A percentile compares a stretch with the other conserved stretches of the same genome.
Evolutionary conservation across 106 monocot genomes (phyloP).

Genomic region (Amphibolis antarctica): DNA sequence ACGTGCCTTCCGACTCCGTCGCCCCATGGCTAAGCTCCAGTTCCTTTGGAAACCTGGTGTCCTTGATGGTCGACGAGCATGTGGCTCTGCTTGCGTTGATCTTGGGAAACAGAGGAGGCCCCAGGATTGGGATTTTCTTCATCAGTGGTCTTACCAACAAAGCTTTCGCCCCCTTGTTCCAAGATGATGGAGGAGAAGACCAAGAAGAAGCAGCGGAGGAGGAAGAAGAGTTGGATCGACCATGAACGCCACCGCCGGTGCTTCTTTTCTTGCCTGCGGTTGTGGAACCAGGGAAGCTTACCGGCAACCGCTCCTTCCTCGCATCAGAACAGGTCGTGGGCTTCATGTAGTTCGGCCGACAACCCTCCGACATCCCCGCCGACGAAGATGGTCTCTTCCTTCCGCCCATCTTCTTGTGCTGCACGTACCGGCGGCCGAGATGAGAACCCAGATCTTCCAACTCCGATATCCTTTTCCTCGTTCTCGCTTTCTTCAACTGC

Average conservation of each 20-base stretch:
- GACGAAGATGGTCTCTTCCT: neutral
- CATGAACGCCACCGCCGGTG: neutral
- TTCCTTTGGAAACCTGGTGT: slow-evolving; percentile 42
- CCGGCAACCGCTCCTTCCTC: slow-evolving; percentile 26
- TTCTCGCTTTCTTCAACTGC: slow-evolving; percentile 13
- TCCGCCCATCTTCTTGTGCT: neutral
- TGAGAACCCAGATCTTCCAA: slow-evolving; percentile 9
- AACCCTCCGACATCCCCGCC: no score
- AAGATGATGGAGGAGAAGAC: no score
- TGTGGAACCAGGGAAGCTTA: slow-evolving; percentile 1
- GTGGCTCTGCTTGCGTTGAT: slow-evolving; percentile 25
- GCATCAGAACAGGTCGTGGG: slow-evolving; percentile 40
- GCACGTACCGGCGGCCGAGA: neutral
- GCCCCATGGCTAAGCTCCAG: slow-evolving; percentile 35
- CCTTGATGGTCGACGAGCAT: slow-evolving; percentile 64
- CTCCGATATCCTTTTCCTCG: slow-evolving; percentile 10
- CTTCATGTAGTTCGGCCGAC: slow-evolving; percentile 43
- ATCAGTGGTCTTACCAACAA: slow-evolving; percentile 18
- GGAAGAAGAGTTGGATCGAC: neutral
- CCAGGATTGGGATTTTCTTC: slow-evolving; percentile 33
- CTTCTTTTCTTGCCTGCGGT: neutral
- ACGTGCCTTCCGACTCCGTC: slow-evolving; percentile 31
- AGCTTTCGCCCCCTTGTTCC: slow-evolving; percentile 6
- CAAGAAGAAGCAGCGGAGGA: slow-evolving; percentile 3
- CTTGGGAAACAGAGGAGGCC: slow-evolving; percentile 2